A percentile compares a stretch with the other conserved stretches of the same genome.
Conservation (phyloP, 2,329 filamentous ascomycete genomes). For the Aspergillus oerlinghausenensis region DNA sequence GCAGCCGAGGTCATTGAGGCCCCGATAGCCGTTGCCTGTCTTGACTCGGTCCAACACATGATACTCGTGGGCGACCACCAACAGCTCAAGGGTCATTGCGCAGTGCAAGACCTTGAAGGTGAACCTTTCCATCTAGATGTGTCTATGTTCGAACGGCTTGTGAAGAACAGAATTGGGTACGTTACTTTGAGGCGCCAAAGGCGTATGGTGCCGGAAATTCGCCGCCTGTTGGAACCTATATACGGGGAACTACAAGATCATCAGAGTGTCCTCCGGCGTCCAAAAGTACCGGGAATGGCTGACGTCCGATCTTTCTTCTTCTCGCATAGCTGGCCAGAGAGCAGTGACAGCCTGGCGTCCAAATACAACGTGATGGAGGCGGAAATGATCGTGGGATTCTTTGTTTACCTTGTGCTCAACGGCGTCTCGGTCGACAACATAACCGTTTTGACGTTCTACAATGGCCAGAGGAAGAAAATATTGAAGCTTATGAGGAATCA, state of each 20-base stretch:
- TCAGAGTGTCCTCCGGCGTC: slow-evolving; percentile 50
- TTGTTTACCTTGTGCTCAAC: slow-evolving; percentile 67
- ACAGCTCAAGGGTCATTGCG: slow-evolving; percentile 66
- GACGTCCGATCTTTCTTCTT: slow-evolving; percentile 58
- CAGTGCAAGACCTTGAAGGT: slow-evolving; percentile 55
- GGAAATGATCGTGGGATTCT: slow-evolving; percentile 69
- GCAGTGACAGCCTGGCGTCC: slow-evolving; percentile 58
- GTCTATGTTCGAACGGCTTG: slow-evolving; percentile 74
- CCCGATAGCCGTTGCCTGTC: slow-evolving; percentile 55
- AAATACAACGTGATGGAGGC: slow-evolving; percentile 69
- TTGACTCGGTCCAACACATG: slow-evolving; percentile 60
- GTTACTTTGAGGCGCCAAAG: slow-evolving; percentile 65
- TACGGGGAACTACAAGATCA: slow-evolving; percentile 59
- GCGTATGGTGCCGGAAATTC: slow-evolving; percentile 66
- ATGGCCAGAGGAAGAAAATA: slow-evolving; percentile 69
- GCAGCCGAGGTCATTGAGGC: slow-evolving; percentile 66
- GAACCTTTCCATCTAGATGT: slow-evolving; percentile 64
- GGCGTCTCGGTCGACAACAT: slow-evolving; percentile 58
- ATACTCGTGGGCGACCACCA: slow-evolving; percentile 75
- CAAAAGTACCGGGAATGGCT: slow-evolving; percentile 60
- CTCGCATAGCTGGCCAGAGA: slow-evolving; percentile 62
- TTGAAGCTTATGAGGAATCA: slow-evolving; percentile 42
- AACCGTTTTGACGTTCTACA: slow-evolving; percentile 83
- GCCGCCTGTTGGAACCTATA: slow-evolving; percentile 57
- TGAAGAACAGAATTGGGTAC: slow-evolving; percentile 61